Conservation (phyloP, 176 grass and related monocot genomes). For the Alopecurus myosuroides region DNA sequence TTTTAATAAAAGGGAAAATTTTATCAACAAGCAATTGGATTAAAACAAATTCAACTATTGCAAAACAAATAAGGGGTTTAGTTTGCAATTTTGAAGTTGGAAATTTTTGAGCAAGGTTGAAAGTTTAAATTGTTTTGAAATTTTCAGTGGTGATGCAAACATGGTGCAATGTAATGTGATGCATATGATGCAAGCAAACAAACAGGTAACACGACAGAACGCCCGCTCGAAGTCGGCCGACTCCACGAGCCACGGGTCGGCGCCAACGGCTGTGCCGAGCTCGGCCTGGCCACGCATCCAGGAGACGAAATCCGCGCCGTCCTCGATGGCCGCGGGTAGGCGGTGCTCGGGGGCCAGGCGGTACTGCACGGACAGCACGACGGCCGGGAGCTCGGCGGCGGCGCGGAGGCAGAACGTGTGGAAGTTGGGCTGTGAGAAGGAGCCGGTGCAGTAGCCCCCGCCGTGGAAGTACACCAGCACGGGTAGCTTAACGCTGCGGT, state of each 20-base stretch:
- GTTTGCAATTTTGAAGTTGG: no score
- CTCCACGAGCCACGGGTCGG: constrained; percentile 39
- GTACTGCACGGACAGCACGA: constrained; percentile 55
- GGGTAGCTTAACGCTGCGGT: constrained; percentile 11
- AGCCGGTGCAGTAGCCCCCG: constrained; percentile 25
- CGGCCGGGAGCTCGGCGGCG: constrained; percentile 6
- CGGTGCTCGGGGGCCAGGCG: constrained; percentile 61
- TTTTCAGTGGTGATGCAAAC: no score
- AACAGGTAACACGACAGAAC: no score
- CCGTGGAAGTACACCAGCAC: constrained; percentile 41
- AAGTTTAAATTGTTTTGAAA: no score
- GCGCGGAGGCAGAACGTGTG: constrained; percentile 24
- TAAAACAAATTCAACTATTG: no score
- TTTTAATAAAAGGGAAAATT: no score
- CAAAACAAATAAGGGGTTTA: no score
- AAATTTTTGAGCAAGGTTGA: no score
- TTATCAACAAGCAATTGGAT: no score
- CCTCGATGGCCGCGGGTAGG: constrained; percentile 45
- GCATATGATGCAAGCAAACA: no score
- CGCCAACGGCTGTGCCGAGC: not conserved
- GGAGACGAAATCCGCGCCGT: not conserved
- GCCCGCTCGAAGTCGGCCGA: constrained; percentile 21
- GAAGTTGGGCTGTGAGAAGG: not conserved
- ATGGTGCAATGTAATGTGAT: no score
- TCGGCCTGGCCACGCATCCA: constrained; percentile 25